These are phyloP conservation scores for Cordyceps cicadae DNA, from an alignment of 2,329 filamentous ascomycete species.

Conservation along the genomic window DNA sequence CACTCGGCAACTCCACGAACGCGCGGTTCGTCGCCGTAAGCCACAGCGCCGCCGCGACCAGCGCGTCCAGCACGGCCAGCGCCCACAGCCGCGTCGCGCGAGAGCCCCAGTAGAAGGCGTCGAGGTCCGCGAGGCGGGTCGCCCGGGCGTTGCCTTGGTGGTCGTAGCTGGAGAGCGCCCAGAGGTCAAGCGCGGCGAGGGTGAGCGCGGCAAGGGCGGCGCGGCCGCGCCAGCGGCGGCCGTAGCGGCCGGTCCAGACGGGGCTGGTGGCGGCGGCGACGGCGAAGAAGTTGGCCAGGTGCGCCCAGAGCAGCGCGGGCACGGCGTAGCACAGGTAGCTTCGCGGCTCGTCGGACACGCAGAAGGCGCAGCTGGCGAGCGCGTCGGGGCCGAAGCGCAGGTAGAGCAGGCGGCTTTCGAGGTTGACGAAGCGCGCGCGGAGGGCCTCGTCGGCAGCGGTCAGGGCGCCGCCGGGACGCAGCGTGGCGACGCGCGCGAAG, in stretches of 20 bases:
- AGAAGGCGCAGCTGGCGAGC: constrained; percentile 73
- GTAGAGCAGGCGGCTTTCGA: constrained; percentile 71
- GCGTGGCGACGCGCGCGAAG: constrained; percentile 61
- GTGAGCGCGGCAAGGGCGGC: constrained; percentile 56
- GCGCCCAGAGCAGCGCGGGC: constrained; percentile 64
- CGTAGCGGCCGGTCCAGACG: constrained; percentile 54
- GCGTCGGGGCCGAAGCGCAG: constrained; percentile 71
- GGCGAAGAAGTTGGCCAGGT: constrained; percentile 66
- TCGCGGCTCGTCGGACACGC: constrained; percentile 57
- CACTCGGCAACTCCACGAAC: constrained; percentile 53
- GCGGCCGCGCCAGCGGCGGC: constrained; percentile 58
- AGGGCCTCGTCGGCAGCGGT: constrained; percentile 56
- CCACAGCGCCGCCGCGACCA: constrained; percentile 60
- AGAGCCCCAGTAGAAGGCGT: constrained; percentile 64
- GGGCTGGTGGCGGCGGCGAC: constrained; percentile 68
- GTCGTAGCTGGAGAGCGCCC: constrained; percentile 56
- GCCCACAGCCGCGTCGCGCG: constrained; percentile 53
- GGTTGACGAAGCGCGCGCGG: constrained; percentile 57
- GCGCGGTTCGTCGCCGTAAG: constrained; percentile 72
- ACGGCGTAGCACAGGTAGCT: constrained; percentile 76
- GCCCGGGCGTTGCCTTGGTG: constrained; percentile 56
- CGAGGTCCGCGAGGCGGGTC: constrained; percentile 53
- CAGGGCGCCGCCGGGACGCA: constrained; percentile 42
- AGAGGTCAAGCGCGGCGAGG: constrained; percentile 58
- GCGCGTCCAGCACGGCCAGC: constrained; percentile 56